Conservation (phyloP, 2,329 filamentous ascomycete species). For the Sclerotiophoma versabilis region DNA sequence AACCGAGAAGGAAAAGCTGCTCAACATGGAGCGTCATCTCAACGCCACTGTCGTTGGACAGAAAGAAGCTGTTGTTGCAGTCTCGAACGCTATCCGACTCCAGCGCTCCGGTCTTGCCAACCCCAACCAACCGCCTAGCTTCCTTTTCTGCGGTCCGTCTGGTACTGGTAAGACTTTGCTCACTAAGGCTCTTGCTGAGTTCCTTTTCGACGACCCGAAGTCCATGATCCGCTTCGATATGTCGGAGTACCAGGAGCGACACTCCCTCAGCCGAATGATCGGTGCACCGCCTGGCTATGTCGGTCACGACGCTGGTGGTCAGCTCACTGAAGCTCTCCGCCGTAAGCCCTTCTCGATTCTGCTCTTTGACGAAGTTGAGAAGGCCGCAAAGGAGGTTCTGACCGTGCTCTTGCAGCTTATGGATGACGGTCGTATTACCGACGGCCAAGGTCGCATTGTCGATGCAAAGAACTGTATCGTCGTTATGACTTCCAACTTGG, state of each 20-base stretch:
- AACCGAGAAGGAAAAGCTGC: constrained; percentile 96
- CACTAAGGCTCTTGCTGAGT: constrained; percentile 96
- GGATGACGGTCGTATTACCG: constrained; percentile 98
- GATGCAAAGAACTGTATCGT: constrained; percentile 99
- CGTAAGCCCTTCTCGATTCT: constrained; percentile 97
- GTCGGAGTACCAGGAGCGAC: constrained; percentile 98
- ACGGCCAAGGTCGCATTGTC: constrained; percentile 92
- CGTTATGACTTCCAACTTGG: constrained; percentile 98
- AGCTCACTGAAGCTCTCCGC: constrained; percentile 92
- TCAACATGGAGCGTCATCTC: constrained; percentile 92
- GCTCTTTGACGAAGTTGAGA: constrained; percentile 97
- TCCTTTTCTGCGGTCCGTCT: constrained; percentile 98
- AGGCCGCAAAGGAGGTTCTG: constrained; percentile 95
- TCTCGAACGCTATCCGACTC: constrained; percentile 94
- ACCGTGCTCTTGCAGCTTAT: constrained; percentile 99
- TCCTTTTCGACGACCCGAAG: constrained; percentile 96
- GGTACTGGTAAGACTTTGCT: constrained; percentile 98
- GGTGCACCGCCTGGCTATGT: constrained; percentile 97
- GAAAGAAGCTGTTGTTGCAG: constrained; percentile 88
- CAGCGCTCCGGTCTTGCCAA: constrained; percentile 94
- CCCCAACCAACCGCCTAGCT: constrained; percentile 95
- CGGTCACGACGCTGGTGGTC: constrained; percentile 92
- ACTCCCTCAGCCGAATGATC: constrained; percentile 96
- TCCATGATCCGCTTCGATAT: constrained; percentile 99
- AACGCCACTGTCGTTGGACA: constrained; percentile 89